Evolutionary conservation across 2,329 filamentous ascomycete genomes (phyloP), one percentile per base, ranked within the genome.

Genomic region (Clonostachys chloroleuca): DNA sequence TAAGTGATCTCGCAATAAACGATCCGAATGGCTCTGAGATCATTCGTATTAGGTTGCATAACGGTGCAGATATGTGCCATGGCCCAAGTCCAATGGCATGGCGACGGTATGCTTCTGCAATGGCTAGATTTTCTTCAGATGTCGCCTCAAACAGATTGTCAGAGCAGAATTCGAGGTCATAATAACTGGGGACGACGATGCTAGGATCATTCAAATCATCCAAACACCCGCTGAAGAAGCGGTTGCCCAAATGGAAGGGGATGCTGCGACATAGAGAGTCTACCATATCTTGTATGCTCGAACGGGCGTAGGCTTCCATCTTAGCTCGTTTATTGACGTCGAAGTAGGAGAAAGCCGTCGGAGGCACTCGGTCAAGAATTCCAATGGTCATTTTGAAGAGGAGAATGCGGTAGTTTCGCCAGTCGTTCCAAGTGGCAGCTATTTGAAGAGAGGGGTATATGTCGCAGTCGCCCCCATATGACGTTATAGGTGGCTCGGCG

Each of bases 401-500:
- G 45, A 51, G 47, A 39, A 53, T 45, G 42, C 45, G 51, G 45
- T 42, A 53, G 40, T 47, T 41, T 20, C 51, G 49, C 51, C 52
- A 54, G 36, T 49, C 46, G 44, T 54, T 54, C 52, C 52, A 54
- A 42, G 50, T 50, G 34, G 46, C 52, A 36, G 52, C 52, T 43
- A 54, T 54, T 46, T 54, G 52, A 43, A 50, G 46, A 33, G 48
- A 49, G 14, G 50, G 48, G 42, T 52, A 54, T 44, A 54, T 47
- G 48, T 54, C 50, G 48, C 50, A 54, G 44, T 43, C 37, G n/a
- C 49, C 41, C 10, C 47, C 42, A 43, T 51, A 51, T 3, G 43
- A 42, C 34, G 47, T 37, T 42, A 35, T n/a, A 39, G 40, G 40
- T 37, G 35, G 47, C 40, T 42, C 46, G 6, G 42, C 42, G 24